Evolutionary conservation across 2,329 filamentous ascomycete species (phyloP).

Genomic region (Pyricularia pennisetigena): DNA sequence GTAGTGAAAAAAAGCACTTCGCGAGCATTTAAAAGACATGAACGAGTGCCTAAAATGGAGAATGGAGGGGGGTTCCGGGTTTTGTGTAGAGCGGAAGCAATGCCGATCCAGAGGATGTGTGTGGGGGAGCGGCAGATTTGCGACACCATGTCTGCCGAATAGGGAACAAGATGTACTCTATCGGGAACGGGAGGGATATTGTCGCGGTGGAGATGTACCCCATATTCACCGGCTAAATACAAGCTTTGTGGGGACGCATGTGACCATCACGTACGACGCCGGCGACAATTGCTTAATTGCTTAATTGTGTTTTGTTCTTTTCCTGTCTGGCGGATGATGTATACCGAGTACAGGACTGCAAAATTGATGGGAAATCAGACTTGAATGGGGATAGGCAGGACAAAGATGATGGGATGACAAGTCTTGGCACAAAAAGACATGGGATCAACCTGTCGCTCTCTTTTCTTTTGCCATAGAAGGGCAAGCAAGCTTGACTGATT

Average conservation of each 20-base stretch:
- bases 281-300: background rate
- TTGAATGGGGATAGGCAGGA: no score
- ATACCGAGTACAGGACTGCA: no score
- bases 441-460: no score
- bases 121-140: background rate
- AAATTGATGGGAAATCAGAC: no score
- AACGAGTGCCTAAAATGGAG: background rate
- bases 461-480: no score
- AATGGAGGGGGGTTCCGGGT: background rate
- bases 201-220: background rate
- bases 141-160: background rate
- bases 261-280: background rate
- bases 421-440: no score
- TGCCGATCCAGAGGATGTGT: background rate
- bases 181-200: background rate
- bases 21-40: no score
- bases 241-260: background rate
- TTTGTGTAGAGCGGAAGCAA: background rate
- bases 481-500: no score
- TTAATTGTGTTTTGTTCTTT: background rate
- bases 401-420: no score
- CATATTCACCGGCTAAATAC: slow-evolving; percentile 1
- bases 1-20: no score
- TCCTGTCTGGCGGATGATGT: no score
- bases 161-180: background rate